These are phyloP conservation scores for Carex sylvatica DNA, from an alignment of 202 grass and related monocot genomes.

Conservation along the genomic window DNA sequence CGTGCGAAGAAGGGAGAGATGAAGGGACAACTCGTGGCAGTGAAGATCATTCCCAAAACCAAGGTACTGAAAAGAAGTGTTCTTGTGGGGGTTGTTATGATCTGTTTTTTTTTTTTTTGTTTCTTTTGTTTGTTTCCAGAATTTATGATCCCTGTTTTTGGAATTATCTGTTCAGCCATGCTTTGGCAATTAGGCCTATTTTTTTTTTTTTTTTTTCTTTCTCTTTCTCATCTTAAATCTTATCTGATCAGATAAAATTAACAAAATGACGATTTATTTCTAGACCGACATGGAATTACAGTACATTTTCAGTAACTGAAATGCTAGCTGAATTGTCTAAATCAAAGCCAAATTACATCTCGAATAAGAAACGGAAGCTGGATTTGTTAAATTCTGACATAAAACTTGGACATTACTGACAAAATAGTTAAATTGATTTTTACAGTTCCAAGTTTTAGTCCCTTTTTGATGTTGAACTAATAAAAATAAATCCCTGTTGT, in stretches of 20 bases:
- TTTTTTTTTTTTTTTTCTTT: not conserved
- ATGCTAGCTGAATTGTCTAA: not conserved
- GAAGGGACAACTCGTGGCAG: slow-evolving; percentile 73
- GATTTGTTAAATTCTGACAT: not conserved
- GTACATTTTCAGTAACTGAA: not conserved
- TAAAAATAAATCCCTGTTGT: not conserved
- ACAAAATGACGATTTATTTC: not conserved
- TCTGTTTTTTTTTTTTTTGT: slow-evolving; percentile 2
- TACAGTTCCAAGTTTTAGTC: not conserved
- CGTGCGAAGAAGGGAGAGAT: slow-evolving; percentile 83
- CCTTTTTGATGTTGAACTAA: not conserved
- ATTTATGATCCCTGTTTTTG: slow-evolving; percentile 31
- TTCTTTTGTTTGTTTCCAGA: slow-evolving; percentile 28
- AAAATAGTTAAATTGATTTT: not conserved
- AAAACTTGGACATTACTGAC: not conserved
- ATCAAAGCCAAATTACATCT: not conserved
- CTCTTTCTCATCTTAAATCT: not conserved
- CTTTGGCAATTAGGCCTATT: not conserved
- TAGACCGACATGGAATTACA: not conserved
- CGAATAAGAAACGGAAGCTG: not conserved
- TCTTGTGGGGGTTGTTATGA: slow-evolving; percentile 9
- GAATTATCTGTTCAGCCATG: slow-evolving; percentile 15
- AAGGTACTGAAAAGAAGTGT: slow-evolving; percentile 53
- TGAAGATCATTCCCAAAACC: slow-evolving; percentile 96
- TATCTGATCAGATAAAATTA: not conserved